These are phyloP conservation scores for Bruguiera parviflora DNA, from an alignment of 345 rosid genomes.

Conservation along the genomic window DNA sequence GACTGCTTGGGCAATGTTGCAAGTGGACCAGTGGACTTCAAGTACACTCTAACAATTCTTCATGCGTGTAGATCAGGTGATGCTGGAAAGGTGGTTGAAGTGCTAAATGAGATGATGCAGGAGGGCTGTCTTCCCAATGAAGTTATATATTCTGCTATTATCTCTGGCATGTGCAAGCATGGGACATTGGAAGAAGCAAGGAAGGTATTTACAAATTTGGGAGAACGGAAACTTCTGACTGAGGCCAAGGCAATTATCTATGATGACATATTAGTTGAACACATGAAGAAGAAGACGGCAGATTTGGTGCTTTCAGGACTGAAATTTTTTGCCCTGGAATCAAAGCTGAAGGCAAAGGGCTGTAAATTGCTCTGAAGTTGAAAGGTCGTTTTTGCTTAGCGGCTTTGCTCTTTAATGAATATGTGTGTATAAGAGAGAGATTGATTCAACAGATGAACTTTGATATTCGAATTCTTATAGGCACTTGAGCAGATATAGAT, in stretches of 20 bases:
- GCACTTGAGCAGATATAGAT: background rate
- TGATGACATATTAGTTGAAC: conserved; percentile 72
- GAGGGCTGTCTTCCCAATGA: conserved; percentile 57
- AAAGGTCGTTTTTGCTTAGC: no score
- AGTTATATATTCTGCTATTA: conserved; percentile 57
- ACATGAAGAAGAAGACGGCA: conserved; percentile 81
- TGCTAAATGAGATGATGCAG: conserved; percentile 68
- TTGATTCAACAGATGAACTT: no score
- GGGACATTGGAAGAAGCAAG: conserved; percentile 76
- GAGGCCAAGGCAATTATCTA: conserved; percentile 71
- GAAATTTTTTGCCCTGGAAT: conserved; percentile 86
- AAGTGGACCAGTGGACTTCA: conserved; percentile 75
- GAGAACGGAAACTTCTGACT: conserved; percentile 43
- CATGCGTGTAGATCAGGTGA: conserved; percentile 56
- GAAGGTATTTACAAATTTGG: conserved; percentile 57
- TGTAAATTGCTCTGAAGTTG: conserved; percentile 42
- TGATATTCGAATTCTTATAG: no score
- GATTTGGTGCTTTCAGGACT: conserved; percentile 66
- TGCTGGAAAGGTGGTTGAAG: conserved; percentile 58
- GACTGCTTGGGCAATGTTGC: conserved; percentile 71
- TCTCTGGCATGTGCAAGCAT: conserved; percentile 73
- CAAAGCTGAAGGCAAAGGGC: conserved; percentile 74
- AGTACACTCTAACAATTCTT: conserved; percentile 54
- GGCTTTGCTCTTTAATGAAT: no score
- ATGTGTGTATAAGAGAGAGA: no score